Conservation (phyloP, 495 filamentous ascomycete species). For the Astrothelium subdiscretum region DNA sequence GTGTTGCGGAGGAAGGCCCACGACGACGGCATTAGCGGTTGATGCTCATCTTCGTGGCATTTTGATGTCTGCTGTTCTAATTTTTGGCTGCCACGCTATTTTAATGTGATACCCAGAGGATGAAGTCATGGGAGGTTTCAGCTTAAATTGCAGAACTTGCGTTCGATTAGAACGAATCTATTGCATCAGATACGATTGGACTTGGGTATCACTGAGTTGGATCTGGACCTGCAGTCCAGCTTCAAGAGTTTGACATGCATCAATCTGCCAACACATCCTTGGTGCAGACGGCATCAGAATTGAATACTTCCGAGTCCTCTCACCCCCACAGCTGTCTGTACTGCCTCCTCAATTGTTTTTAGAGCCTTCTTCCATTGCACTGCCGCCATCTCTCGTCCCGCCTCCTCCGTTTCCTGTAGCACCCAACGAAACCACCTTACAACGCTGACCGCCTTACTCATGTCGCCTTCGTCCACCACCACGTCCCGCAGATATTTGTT, state of each 20-base stretch:
- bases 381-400: constrained; percentile 16
- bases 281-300: constrained; percentile 25
- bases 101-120: not conserved
- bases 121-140: not conserved
- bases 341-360: constrained; percentile 39
- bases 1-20: not conserved
- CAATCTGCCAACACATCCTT: not conserved
- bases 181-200: not conserved
- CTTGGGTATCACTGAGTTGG: not conserved
- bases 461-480: constrained; percentile 57
- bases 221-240: not conserved
- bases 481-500: constrained; percentile 57
- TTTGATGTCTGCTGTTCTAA: not conserved
- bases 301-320: constrained; percentile 56
- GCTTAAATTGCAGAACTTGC: not conserved
- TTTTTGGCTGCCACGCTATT: not conserved
- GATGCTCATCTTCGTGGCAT: not conserved
- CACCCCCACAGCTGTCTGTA: constrained; percentile 47
- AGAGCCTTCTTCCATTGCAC: constrained; percentile 47
- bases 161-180: not conserved
- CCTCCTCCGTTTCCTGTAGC: constrained; percentile 40
- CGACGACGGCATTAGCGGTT: not conserved
- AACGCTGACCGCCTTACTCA: constrained; percentile 59
- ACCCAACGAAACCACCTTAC: constrained; percentile 64
- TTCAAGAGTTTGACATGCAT: not conserved